Evolutionary conservation across 768 basidiomycete species (phyloP).

Genomic region (Podaxis sp.): DNA sequence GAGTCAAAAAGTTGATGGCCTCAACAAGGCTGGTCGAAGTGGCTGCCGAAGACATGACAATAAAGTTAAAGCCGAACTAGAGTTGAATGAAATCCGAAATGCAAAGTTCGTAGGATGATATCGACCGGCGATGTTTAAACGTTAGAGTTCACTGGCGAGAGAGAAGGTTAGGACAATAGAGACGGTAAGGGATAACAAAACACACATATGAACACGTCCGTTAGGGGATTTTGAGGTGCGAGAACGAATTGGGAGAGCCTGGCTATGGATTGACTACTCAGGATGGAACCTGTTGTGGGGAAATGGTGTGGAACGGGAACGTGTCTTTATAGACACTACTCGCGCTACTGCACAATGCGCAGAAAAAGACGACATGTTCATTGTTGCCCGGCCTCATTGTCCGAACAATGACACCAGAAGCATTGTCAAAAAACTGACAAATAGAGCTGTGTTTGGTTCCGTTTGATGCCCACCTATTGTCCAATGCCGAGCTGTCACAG

Average conservation of each 20-base stretch:
- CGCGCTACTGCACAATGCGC: conserved; percentile 29
- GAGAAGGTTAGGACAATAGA: neutral
- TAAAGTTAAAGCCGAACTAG: neutral
- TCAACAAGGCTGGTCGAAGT: conserved; percentile 28
- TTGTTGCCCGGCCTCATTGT: neutral
- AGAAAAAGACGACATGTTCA: neutral
- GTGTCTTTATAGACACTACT: conserved; percentile 52
- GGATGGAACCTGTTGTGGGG: conserved; percentile 11
- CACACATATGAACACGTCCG: neutral
- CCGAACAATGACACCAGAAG: neutral
- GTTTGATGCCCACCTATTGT: neutral
- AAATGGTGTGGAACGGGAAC: neutral
- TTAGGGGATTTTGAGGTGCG: neutral
- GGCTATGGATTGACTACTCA: conserved; percentile 1
- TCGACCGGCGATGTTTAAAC: conserved; percentile 13
- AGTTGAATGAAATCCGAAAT: neutral
- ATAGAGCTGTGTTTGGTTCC: neutral
- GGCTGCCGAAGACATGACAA: conserved; percentile 11
- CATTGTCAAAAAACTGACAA: neutral
- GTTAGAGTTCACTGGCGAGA: neutral
- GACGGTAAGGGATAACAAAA: neutral
- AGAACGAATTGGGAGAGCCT: neutral
- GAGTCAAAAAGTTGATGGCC: conserved; percentile 36
- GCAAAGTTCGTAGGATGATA: neutral
- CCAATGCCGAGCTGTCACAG: neutral